Base-by-base conservation (phyloP, 192 early-diverging fungal genomes). In the Rhizophlyctis rosea region DNA sequence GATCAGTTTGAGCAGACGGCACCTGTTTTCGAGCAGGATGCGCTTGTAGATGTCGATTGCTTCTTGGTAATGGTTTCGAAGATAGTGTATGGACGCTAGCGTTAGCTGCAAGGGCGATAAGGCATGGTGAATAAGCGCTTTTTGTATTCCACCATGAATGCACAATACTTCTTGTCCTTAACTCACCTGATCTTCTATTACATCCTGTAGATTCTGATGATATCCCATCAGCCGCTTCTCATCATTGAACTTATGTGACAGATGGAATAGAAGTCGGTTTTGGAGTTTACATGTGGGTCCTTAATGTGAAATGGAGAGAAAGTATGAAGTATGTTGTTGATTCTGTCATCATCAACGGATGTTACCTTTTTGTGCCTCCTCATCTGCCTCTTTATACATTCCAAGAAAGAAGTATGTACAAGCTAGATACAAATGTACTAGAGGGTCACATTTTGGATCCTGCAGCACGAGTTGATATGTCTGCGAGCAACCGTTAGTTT, bases 1-100 rank as follows among this genome's bases (percentile, higher is more conserved):
- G 70, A 25, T 21, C 47, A 14, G 1, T 70, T n/a, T 0, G 47
- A 18, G n/a, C 47, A 7, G 47, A 23, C 23, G 23, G 18, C 31
- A 79, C 72, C 73, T 65, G 57, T 82, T 77, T 54, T 85, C 83
- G 4, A 83, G 48, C 50, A 85, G 66, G 27, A 85, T 78, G n/a
- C 83, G 69, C 64, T 85, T 83, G 68, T 85, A 85, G 47, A 85
- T 85, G 62, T 85, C 83, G 34, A 85, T 82, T 9, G 83, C 83
- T 71, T 85, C 83, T 62, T 85, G 83, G 59, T 85, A 85, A 60
- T 85, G 83, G 36, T 79, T 79, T 24, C 83, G 71, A 3, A 85
- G 76, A 59, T 85, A 85, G 54, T 85, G 83, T 30, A 85, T 82
- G 2, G 83, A 85, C 21, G 83, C 80, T 27, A 85, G 54, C 47